These are phyloP conservation scores for Auricularia sp. DNA, from an alignment of 768 basidiomycete genomes.

Conservation along the genomic window DNA sequence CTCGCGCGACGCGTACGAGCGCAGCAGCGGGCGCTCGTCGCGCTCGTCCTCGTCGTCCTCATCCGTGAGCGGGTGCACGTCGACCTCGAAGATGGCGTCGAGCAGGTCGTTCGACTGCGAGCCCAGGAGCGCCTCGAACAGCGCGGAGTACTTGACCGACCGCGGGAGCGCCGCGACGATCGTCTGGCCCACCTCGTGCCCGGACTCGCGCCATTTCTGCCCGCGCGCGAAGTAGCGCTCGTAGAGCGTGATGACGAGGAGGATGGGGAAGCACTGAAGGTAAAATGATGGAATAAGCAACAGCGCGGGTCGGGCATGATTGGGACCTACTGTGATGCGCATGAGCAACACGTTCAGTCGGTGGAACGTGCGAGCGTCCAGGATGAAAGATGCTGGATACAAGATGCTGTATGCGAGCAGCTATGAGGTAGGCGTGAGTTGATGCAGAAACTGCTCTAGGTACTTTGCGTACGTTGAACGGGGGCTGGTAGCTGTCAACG, in stretches of 20 bases:
- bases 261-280: constrained; percentile 60
- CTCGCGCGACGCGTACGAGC: constrained; percentile 1
- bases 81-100: constrained; percentile 72
- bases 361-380: constrained; percentile 72
- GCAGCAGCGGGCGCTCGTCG: background rate
- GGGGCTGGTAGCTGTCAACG: constrained; percentile 59
- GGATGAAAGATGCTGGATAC: constrained; percentile 65
- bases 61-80: constrained; percentile 15
- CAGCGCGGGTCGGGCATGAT: too few relatives aligned
- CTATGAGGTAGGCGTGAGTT: background rate
- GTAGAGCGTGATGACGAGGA: constrained; percentile 66
- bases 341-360: constrained; percentile 79
- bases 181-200: constrained; percentile 41
- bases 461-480: constrained; percentile 51
- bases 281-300: background rate
- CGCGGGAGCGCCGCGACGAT: constrained; percentile 59
- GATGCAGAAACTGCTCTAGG: too few relatives aligned
- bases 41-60: constrained; percentile 8
- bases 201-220: constrained; percentile 37
- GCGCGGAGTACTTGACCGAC: constrained; percentile 60
- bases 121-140: constrained; percentile 70
- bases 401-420: constrained; percentile 63
- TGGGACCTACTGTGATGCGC: constrained; percentile 51
- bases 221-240: constrained; percentile 59
- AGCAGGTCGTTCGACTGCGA: constrained; percentile 55